Conservation (phyloP, 2,329 filamentous ascomycete genomes). For the Cytospora chrysosperma region DNA sequence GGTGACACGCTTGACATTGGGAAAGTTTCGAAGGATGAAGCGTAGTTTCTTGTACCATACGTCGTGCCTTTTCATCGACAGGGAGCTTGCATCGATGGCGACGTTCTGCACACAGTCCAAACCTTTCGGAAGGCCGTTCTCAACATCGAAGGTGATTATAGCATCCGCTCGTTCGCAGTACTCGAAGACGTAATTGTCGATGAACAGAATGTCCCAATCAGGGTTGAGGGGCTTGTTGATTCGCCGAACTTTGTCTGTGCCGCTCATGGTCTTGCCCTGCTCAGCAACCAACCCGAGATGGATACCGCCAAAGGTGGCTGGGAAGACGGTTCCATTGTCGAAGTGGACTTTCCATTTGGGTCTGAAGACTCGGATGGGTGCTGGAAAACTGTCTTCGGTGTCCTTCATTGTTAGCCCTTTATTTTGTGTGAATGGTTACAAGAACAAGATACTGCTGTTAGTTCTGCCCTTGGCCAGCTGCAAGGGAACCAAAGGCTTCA, state of each 20-base stretch:
- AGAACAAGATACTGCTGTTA: too few relatives aligned
- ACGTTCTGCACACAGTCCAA: slow-evolving; percentile 9
- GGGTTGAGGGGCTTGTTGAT: neutral
- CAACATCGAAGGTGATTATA: neutral
- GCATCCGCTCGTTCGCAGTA: slow-evolving; percentile 9
- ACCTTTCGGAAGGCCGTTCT: neutral
- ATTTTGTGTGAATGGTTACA: neutral
- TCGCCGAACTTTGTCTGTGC: neutral
- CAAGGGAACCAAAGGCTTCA: too few relatives aligned
- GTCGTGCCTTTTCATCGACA: slow-evolving; percentile 7
- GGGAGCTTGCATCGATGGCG: slow-evolving; percentile 13
- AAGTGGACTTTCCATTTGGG: slow-evolving; percentile 16
- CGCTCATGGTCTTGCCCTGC: neutral
- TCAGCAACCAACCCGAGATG: neutral
- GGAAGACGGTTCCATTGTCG: neutral
- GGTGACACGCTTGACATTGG: neutral
- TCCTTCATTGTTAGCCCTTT: neutral
- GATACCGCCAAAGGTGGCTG: neutral
- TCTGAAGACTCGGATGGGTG: slow-evolving; percentile 6
- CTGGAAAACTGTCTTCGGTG: neutral
- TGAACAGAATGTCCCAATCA: slow-evolving; percentile 16
- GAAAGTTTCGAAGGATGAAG: slow-evolving; percentile 16
- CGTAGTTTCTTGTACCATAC: slow-evolving; percentile 20
- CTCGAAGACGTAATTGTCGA: slow-evolving; percentile 17
- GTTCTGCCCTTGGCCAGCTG: neutral